Evolutionary conservation across 352 stramenopile genomes (phyloP).

Genomic region (Globisporangium viniferum): DNA sequence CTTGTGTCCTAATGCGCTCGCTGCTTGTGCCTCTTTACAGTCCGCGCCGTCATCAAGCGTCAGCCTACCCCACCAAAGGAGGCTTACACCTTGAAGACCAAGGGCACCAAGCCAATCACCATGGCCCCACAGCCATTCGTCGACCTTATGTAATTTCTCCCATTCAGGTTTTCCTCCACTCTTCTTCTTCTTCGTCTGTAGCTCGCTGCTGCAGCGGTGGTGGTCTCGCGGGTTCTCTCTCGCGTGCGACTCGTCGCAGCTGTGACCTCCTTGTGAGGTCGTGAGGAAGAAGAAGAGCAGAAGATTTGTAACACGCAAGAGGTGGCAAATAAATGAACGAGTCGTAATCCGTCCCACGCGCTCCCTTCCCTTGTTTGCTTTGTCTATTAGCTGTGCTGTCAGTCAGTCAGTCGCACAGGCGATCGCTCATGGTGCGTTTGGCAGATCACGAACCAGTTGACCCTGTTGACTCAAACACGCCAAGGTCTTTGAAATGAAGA

Average conservation of each 20-base stretch:
- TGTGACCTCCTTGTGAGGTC: background rate
- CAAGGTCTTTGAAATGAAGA: background rate
- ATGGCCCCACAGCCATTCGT: constrained; percentile 98
- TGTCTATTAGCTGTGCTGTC: background rate
- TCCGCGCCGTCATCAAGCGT: constrained; percentile 94
- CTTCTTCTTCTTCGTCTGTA: constrained; percentile 4
- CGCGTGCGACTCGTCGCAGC: too few relatives aligned
- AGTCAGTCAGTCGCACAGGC: background rate
- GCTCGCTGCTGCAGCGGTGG: background rate
- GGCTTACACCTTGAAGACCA: constrained; percentile 93
- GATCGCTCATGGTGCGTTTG: background rate
- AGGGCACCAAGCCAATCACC: constrained; percentile 90
- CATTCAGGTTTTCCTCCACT: constrained; percentile 16
- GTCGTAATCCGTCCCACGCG: constrained; percentile 21
- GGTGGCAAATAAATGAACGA: constrained; percentile 54
- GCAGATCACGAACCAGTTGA: background rate
- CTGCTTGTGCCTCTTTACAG: constrained; percentile 15
- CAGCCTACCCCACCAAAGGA: constrained; percentile 92
- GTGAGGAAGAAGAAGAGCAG: constrained; percentile 8
- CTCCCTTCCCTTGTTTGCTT: background rate
- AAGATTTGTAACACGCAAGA: constrained; percentile 30
- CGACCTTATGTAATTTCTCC: constrained; percentile 95
- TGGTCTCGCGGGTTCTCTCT: background rate
- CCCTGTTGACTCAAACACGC: background rate
- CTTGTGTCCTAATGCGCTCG: background rate